Evolutionary conservation across 2,329 filamentous ascomycete genomes (phyloP).

Genomic region (Phaeosphaeria sp.): DNA sequence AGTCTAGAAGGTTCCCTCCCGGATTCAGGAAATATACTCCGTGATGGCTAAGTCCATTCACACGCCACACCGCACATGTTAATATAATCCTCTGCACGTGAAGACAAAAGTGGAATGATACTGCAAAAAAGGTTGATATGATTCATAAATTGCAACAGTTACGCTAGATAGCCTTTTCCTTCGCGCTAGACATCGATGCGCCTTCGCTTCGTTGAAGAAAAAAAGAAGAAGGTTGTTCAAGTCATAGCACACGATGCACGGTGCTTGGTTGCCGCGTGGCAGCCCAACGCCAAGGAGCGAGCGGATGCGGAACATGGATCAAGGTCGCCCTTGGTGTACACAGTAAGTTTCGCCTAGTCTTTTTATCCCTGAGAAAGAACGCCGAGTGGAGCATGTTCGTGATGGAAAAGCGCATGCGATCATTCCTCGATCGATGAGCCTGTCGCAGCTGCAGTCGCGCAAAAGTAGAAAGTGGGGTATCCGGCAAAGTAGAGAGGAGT

Average conservation of each 20-base stretch:
- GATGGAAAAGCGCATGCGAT: conserved; percentile 2
- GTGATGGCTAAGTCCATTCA: background rate
- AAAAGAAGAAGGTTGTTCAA: background rate
- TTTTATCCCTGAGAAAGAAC: conserved; percentile 16
- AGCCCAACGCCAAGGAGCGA: conserved; percentile 22
- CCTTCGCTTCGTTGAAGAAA: background rate
- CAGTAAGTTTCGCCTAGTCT: conserved; percentile 16
- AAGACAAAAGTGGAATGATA: background rate
- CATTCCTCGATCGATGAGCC: background rate
- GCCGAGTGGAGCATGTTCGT: conserved; percentile 14
- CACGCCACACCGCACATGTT: background rate
- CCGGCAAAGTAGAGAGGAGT: conserved; percentile 20
- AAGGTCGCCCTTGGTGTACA: conserved; percentile 27
- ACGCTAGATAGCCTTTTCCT: background rate
- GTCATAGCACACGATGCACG: conserved; percentile 14
- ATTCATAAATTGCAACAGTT: background rate
- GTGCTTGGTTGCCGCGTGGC: conserved; percentile 13
- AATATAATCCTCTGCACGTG: background rate
- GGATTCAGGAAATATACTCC: background rate
- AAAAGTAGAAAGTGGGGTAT: conserved; percentile 29
- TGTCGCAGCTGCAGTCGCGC: conserved; percentile 1
- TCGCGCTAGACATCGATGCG: background rate
- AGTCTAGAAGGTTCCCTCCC: background rate
- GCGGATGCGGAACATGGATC: conserved; percentile 1
- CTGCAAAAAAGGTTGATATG: background rate